Percentiles rank a stretch among this genome's conserved stretches.
Evolutionary conservation across 2,329 filamentous ascomycete species (phyloP).

Genomic region (Fusarium solani-melongenae): DNA sequence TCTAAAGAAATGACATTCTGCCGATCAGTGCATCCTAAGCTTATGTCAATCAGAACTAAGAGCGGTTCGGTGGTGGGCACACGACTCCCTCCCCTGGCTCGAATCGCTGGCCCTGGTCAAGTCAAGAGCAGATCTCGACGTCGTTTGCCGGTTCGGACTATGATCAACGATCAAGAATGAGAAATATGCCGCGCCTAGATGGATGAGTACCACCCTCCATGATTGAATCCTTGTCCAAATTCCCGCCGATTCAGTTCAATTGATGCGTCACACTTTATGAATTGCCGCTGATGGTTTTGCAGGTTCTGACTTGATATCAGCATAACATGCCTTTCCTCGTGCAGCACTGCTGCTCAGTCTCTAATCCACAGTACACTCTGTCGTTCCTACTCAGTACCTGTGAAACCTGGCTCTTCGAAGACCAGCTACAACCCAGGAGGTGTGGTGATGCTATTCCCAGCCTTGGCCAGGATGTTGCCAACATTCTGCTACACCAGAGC

Average conservation of each 20-base stretch:
- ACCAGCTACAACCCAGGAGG: neutral
- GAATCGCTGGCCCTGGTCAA: constrained; percentile 1
- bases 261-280: neutral
- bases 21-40: neutral
- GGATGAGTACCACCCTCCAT: neutral
- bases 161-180: constrained; percentile 12
- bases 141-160: neutral
- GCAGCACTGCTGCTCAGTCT: neutral
- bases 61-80: neutral
- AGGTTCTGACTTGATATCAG: neutral
- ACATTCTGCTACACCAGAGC: constrained; percentile 1
- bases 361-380: neutral
- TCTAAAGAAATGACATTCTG: neutral
- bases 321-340: neutral
- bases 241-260: neutral
- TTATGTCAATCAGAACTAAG: neutral
- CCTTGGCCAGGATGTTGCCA: neutral
- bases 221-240: neutral
- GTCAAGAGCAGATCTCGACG: constrained; percentile 13
- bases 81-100: neutral
- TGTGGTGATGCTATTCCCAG: neutral
- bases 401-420: too few species aligned
- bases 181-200: constrained; percentile 6
- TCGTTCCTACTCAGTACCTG: too few species aligned
- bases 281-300: neutral